phyloP scores from a whole-genome alignment of 1,284 basidiomycete genomes.

The Wallemia ichthyophaga region DNA sequence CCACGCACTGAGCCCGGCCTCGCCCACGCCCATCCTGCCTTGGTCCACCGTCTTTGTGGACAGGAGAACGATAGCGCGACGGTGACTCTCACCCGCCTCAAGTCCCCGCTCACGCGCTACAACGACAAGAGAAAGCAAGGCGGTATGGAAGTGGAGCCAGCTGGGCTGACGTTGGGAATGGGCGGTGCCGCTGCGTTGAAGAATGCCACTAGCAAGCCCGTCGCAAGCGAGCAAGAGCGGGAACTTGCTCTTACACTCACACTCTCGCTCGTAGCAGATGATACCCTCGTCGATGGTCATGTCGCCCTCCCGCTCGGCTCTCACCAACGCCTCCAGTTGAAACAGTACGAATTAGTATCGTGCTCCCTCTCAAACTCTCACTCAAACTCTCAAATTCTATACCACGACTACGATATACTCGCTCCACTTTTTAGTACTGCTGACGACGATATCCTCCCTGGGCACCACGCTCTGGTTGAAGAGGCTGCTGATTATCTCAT shows the following conservation, averaged over 20 bases:
- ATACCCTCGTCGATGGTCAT: background rate
- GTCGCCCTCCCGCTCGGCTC: background rate
- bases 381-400: background rate
- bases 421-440: background rate
- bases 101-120: background rate
- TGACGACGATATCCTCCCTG: background rate
- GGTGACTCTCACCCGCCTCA: background rate
- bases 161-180: no score
- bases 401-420: background rate
- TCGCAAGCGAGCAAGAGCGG: no score
- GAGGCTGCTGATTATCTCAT: background rate
- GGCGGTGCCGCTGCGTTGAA: background rate
- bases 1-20: constrained; percentile 11
- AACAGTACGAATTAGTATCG: background rate
- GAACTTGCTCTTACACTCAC: no score
- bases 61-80: background rate
- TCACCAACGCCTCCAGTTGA: background rate
- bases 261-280: background rate
- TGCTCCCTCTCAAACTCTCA: background rate
- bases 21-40: constrained; percentile 19
- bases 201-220: background rate
- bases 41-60: constrained; percentile 3
- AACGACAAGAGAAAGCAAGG: background rate
- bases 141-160: no score
- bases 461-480: background rate